phyloP scores from a whole-genome alignment of 768 basidiomycete species.

The Serendipita vermifera region DNA sequence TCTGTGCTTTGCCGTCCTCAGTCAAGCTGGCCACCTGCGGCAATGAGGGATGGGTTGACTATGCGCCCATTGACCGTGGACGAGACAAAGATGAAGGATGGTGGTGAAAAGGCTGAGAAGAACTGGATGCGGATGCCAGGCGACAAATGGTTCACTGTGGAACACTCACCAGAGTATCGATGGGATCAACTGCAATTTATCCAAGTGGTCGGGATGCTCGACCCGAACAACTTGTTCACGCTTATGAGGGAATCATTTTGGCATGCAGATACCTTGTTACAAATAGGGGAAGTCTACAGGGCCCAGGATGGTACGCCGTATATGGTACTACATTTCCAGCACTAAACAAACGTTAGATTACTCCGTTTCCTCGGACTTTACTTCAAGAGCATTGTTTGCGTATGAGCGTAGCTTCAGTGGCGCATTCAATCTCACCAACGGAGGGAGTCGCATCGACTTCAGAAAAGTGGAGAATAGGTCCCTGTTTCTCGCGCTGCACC shows the following conservation, averaged over 20 bases:
- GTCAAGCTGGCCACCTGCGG: slow-evolving; percentile 59
- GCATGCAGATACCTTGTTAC: slow-evolving; percentile 86
- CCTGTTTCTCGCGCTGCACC: slow-evolving; percentile 78
- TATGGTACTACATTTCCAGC: neutral
- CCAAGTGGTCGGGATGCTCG: slow-evolving; percentile 71
- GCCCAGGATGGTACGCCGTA: slow-evolving; percentile 67
- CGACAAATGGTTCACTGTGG: slow-evolving; percentile 83
- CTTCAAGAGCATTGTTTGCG: slow-evolving; percentile 87
- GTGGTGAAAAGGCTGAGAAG: slow-evolving; percentile 26
- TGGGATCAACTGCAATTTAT: slow-evolving; percentile 71
- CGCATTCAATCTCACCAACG: slow-evolving; percentile 71
- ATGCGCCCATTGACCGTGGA: slow-evolving; percentile 43
- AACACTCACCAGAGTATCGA: slow-evolving; percentile 75
- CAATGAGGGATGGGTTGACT: slow-evolving; percentile 58
- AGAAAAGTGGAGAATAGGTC: slow-evolving; percentile 82
- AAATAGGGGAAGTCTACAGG: slow-evolving; percentile 70
- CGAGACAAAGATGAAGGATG: slow-evolving; percentile 26
- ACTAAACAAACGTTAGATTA: slow-evolving; percentile 41
- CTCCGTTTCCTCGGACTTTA: slow-evolving; percentile 68
- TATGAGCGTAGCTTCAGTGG: slow-evolving; percentile 86
- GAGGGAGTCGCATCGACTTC: slow-evolving; percentile 77
- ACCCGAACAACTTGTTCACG: slow-evolving; percentile 65
- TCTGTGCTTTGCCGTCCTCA: slow-evolving; percentile 71
- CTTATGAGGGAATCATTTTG: slow-evolving; percentile 70
- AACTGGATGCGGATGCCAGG: slow-evolving; percentile 26